These are phyloP conservation scores for Capsella rubella DNA, from an alignment of 441 rosid species.

Conservation along the genomic window DNA sequence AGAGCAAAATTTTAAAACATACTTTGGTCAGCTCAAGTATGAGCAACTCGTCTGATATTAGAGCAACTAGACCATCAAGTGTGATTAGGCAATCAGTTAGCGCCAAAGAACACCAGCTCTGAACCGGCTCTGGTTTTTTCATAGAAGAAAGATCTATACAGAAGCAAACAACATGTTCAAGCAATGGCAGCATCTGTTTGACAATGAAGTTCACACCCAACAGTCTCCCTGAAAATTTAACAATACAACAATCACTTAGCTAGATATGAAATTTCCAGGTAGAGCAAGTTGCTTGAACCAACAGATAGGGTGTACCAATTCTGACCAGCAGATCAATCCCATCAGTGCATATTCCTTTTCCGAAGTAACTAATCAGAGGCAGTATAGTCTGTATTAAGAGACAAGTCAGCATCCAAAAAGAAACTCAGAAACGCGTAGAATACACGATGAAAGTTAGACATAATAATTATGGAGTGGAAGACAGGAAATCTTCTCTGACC, in stretches of 20 bases:
- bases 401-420: constrained; percentile 41
- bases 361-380: constrained; percentile 92
- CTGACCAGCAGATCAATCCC: constrained; percentile 94
- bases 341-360: constrained; percentile 89
- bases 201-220: constrained; percentile 77
- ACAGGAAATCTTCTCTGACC: constrained; percentile 52
- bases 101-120: constrained; percentile 86
- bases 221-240: constrained; percentile 74
- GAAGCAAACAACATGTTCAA: constrained; percentile 73
- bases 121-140: constrained; percentile 88
- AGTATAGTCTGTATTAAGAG: constrained; percentile 71
- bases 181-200: constrained; percentile 89
- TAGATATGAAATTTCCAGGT: constrained; percentile 34
- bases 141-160: constrained; percentile 62
- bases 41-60: constrained; percentile 74
- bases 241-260: constrained; percentile 41
- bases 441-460: constrained; percentile 13
- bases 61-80: constrained; percentile 73
- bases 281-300: constrained; percentile 42
- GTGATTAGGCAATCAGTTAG: constrained; percentile 81
- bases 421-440: constrained; percentile 32
- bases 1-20: constrained; percentile 43
- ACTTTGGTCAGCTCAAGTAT: constrained; percentile 85
- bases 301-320: constrained; percentile 76
- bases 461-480: neutral